Base-by-base conservation (phyloP, 164 flowering plant genomes). In the Santalum album region DNA sequence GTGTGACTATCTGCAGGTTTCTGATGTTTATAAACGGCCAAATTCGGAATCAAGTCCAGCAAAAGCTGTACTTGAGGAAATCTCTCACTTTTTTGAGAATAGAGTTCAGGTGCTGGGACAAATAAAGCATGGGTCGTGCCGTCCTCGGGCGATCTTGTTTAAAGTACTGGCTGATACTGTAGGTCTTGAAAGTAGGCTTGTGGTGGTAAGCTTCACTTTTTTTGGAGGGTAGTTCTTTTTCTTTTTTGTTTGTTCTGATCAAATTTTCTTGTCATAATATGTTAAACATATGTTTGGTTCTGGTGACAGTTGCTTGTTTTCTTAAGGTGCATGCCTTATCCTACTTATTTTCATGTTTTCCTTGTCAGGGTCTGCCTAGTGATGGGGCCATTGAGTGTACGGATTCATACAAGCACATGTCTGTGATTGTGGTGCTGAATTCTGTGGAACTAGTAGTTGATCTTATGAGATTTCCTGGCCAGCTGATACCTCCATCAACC, bases 151-250 rank as follows among this genome's bases (percentile, higher is more conserved):
- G 35, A 86, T 94, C 32, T 61, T 94, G 60, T 94, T 94, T 68
- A 94, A 94, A 76, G 97, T 87, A 59, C 81, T 94, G 65, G 97
- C 99, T 22, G 99, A 94, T 77, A 71, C 89, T 71, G 90, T 90
- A 22, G 99, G 97, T 51, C 81, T 94, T 68, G 94, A 90, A 65
- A 78, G 90, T 65, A 82, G 76, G 67, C 86, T 94, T 52, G 64
- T 87, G 73, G 91, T 80, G 96, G 99, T 90, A 77, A 71, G 81
- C 7, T 50, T 25, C 7, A 10, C 27, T 23, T 22, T 48, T 10
- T 2, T 50, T 25, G n/a, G n/a, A 6, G 11, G 1, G 53, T 5
- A 0, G 7, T 2, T n/a, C n/a, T n/a, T n/a, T 16, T 29, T 50
- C 0, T 22, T 9, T 4, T 6, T 17, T 17, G 24, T 45, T 11